Conservation (phyloP, 1,139 yeast genomes). For the Lodderomyces orthopsilosis region DNA sequence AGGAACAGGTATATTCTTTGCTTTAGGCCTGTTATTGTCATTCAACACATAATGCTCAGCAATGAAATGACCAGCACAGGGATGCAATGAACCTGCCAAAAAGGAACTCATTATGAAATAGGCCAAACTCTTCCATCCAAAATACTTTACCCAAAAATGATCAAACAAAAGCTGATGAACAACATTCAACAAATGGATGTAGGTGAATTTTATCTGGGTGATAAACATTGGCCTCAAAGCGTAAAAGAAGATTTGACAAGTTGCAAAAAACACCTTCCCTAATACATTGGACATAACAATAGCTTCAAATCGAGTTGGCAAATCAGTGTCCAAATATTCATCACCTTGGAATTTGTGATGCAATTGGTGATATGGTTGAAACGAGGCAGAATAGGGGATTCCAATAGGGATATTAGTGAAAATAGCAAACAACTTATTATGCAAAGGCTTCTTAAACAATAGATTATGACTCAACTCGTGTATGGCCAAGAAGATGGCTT, state of each 20-base stretch:
- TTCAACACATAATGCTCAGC: constrained; percentile 86
- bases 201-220: constrained; percentile 70
- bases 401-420: constrained; percentile 84
- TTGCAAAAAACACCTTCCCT: constrained; percentile 89
- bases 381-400: constrained; percentile 85
- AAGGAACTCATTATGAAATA: constrained; percentile 78
- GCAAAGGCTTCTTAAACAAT: constrained; percentile 75
- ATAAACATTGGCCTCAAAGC: constrained; percentile 89
- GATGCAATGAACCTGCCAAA: constrained; percentile 88
- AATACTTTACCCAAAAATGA: constrained; percentile 47
- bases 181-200: constrained; percentile 70
- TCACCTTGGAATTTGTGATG: constrained; percentile 95
- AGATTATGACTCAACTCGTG: constrained; percentile 87
- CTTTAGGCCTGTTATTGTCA: constrained; percentile 49
- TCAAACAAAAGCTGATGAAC: constrained; percentile 60
- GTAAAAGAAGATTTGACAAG: constrained; percentile 84
- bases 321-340: constrained; percentile 76
- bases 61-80: constrained; percentile 92
- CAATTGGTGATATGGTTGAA: constrained; percentile 86
- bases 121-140: constrained; percentile 64
- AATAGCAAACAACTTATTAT: constrained; percentile 76
- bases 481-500: constrained; percentile 80
- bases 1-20: constrained; percentile 39
- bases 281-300: constrained; percentile 67
- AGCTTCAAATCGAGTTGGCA: constrained; percentile 81